These are phyloP conservation scores for Pseudogymnoascus sp. DNA, from an alignment of 2,329 filamentous ascomycete species.

Conservation along the genomic window DNA sequence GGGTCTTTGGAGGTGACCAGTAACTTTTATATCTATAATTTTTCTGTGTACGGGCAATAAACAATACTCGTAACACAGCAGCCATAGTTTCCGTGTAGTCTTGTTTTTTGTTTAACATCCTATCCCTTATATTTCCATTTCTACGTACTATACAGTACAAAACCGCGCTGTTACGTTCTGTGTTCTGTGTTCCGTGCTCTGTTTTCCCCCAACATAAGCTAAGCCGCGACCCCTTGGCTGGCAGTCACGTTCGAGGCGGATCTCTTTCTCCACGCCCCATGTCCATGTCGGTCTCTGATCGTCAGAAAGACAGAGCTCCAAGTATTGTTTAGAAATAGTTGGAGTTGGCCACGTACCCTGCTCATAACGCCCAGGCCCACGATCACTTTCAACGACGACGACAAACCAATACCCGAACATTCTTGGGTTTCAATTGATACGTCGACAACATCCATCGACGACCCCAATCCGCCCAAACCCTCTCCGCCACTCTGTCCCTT, in stretches of 20 bases:
- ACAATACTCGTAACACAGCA: neutral
- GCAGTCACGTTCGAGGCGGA: conserved; percentile 6
- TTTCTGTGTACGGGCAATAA: neutral
- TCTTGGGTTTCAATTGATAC: neutral
- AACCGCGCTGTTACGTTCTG: neutral
- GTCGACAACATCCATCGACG: neutral
- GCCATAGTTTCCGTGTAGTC: neutral
- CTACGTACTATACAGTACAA: neutral
- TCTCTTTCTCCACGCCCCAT: conserved; percentile 4
- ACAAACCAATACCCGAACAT: neutral
- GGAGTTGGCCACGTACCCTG: conserved; percentile 5
- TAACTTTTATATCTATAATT: neutral
- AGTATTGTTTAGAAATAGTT: conserved; percentile 6
- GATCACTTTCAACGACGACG: neutral
- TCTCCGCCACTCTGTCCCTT: neutral
- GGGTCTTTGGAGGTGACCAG: neutral
- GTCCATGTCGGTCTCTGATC: conserved; percentile 4
- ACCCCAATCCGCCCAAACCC: neutral
- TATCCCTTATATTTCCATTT: neutral
- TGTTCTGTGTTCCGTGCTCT: neutral
- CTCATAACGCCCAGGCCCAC: neutral
- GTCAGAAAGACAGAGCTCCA: conserved; percentile 4
- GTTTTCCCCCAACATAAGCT: neutral
- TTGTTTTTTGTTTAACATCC: neutral
- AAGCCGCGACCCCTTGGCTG: neutral